Percentiles rank a stretch among this genome's conserved stretches.
Evolutionary conservation across 2,329 filamentous ascomycete genomes (phyloP).

Genomic region (Calonectria multiphialidica): DNA sequence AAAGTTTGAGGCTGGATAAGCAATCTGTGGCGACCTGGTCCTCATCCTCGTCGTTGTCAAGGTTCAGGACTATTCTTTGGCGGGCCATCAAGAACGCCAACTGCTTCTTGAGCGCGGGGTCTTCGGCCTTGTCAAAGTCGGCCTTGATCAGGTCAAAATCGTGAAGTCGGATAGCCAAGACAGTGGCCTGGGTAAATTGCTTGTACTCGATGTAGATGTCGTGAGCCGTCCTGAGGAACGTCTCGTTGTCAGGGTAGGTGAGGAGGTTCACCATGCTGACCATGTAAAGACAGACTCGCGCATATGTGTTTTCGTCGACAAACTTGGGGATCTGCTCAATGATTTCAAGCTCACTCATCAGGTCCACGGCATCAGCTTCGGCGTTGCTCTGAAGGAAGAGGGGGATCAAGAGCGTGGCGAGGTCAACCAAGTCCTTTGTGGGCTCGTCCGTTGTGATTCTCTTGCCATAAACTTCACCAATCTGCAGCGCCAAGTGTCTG

Average conservation of each 20-base stretch:
- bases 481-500: conserved; percentile 93
- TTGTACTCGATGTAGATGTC: conserved; percentile 94
- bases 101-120: conserved; percentile 89
- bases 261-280: conserved; percentile 98
- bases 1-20: conserved; percentile 86
- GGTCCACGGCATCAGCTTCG: conserved; percentile 96
- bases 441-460: conserved; percentile 87
- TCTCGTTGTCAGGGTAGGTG: conserved; percentile 97
- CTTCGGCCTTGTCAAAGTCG: conserved; percentile 84
- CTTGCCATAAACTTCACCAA: conserved; percentile 93
- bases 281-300: conserved; percentile 96
- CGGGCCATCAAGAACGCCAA: conserved; percentile 93
- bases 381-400: conserved; percentile 98
- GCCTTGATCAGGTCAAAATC: conserved; percentile 84
- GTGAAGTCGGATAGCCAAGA: conserved; percentile 93
- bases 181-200: conserved; percentile 92
- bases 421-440: conserved; percentile 85
- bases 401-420: conserved; percentile 87
- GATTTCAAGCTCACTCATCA: conserved; percentile 97
- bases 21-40: conserved; percentile 84
- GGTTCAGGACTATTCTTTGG: conserved; percentile 87
- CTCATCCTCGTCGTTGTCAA: conserved; percentile 75
- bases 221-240: conserved; percentile 93
- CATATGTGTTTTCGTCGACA: conserved; percentile 93
- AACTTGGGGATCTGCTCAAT: conserved; percentile 92